Conservation (phyloP, 2,329 filamentous ascomycete genomes). For the Pseudogymnoascus sp. region DNA sequence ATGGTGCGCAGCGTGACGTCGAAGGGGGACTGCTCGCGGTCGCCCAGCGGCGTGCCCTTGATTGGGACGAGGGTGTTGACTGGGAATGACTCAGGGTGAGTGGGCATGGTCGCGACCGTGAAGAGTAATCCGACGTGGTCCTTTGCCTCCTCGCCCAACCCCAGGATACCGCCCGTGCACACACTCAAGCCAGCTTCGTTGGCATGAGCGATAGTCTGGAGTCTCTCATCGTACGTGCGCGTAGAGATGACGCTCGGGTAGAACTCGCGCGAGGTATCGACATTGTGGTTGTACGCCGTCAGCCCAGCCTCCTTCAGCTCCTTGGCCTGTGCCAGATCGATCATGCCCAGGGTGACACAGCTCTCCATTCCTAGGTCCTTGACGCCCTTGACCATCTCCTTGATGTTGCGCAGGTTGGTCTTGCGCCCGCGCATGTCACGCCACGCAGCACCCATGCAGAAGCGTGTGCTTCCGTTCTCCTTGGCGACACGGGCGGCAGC, state of each 20-base stretch:
- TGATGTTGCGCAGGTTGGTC: conserved; percentile 73
- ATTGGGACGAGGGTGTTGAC: conserved; percentile 89
- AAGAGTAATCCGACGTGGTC: conserved; percentile 79
- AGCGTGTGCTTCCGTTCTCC: conserved; percentile 77
- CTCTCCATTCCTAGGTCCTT: conserved; percentile 77
- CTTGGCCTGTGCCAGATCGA: conserved; percentile 69
- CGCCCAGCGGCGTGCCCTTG: conserved; percentile 77
- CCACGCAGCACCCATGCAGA: conserved; percentile 95
- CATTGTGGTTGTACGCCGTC: conserved; percentile 91
- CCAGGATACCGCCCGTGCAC: conserved; percentile 82
- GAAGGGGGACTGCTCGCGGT: conserved; percentile 64
- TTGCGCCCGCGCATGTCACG: conserved; percentile 88
- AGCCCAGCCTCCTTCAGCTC: conserved; percentile 77
- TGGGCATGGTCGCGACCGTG: conserved; percentile 70
- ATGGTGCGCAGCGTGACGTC: conserved; percentile 74
- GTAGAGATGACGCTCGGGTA: conserved; percentile 84
- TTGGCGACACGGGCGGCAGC: conserved; percentile 68
- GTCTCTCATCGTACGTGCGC: conserved; percentile 75
- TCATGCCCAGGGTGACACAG: conserved; percentile 92
- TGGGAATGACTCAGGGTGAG: conserved; percentile 82
- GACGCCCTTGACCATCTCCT: conserved; percentile 77
- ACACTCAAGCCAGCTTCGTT: conserved; percentile 82
- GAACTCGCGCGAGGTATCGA: conserved; percentile 83
- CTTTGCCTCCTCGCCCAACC: conserved; percentile 67
- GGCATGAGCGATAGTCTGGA: conserved; percentile 71